Conservation (phyloP, 1,284 basidiomycete species). For the Ustilago lituana region DNA sequence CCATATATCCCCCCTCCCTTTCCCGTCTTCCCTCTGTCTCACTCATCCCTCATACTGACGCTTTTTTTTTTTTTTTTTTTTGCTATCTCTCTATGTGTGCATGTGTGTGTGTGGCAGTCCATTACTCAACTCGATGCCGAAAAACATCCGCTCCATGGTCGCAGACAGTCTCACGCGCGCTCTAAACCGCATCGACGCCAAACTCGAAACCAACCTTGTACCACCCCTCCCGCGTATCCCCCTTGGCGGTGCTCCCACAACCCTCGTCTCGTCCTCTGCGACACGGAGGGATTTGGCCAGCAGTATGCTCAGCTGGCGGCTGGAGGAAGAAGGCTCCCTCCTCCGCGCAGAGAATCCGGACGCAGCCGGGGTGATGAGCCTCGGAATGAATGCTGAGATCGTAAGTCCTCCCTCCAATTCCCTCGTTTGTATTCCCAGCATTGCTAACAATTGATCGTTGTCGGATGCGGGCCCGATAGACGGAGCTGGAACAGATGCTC, state of each 20-base stretch:
- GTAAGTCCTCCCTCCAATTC: constrained; percentile 11
- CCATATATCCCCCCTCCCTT: neutral
- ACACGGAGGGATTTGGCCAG: constrained; percentile 37
- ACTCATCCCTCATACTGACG: no score
- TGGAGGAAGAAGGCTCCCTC: constrained; percentile 36
- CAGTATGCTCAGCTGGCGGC: constrained; percentile 39
- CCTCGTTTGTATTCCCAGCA: neutral
- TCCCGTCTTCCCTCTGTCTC: neutral
- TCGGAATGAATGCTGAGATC: constrained; percentile 41
- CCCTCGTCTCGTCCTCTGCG: no score
- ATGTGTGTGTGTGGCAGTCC: no score
- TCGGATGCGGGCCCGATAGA: no score
- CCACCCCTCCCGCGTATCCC: constrained; percentile 40
- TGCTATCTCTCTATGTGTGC: no score
- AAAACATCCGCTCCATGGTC: constrained; percentile 42
- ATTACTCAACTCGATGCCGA: constrained; percentile 42
- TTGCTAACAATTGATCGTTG: constrained; percentile 1
- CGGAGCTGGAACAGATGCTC: constrained; percentile 36
- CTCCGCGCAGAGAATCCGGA: constrained; percentile 10
- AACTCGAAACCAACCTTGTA: constrained; percentile 34
- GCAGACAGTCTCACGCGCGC: constrained; percentile 26
- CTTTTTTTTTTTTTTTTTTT: neutral
- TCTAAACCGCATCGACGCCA: constrained; percentile 35
- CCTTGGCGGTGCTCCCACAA: constrained; percentile 1
- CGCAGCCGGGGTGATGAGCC: constrained; percentile 9